These are phyloP conservation scores for Syzygium grande DNA, from an alignment of 345 rosid species.

Conservation along the genomic window DNA sequence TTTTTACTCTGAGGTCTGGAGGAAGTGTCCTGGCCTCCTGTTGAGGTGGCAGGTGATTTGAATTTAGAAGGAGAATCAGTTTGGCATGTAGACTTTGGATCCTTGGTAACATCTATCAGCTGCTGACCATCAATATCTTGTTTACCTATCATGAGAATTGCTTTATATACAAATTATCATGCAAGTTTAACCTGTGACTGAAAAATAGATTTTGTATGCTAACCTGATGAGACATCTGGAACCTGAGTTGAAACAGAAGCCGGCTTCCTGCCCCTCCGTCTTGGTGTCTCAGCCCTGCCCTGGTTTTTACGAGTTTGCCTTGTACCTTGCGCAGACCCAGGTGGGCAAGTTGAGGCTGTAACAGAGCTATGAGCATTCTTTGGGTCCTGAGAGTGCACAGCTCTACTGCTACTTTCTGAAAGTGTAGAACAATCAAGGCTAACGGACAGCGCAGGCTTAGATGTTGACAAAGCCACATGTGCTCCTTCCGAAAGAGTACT, in stretches of 20 bases:
- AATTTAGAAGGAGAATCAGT: slow-evolving; percentile 2
- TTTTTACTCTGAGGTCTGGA: neutral
- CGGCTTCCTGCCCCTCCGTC: slow-evolving; percentile 45
- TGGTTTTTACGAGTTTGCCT: slow-evolving; percentile 22
- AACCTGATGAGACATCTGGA: slow-evolving; percentile 4
- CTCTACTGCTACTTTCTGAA: slow-evolving; percentile 3
- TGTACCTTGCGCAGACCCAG: slow-evolving; percentile 13
- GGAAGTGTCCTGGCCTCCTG: neutral
- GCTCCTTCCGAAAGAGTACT: neutral
- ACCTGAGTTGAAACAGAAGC: slow-evolving; percentile 24
- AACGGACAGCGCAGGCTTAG: neutral
- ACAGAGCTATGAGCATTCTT: neutral
- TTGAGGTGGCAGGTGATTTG: slow-evolving; percentile 1
- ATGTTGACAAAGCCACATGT: neutral
- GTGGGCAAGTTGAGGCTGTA: neutral
- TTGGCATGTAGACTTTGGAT: slow-evolving; percentile 16
- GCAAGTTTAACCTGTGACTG: neutral
- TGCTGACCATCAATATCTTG: neutral
- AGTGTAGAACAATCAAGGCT: neutral
- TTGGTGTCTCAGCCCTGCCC: slow-evolving; percentile 28
- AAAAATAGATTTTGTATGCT: neutral
- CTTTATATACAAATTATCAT: slow-evolving; percentile 1
- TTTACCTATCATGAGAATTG: neutral
- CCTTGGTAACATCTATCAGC: slow-evolving; percentile 1
- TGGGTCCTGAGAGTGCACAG: neutral